phyloP scores from a whole-genome alignment of 1,284 basidiomycete genomes.

The Cryptococcus jaspeensis region DNA sequence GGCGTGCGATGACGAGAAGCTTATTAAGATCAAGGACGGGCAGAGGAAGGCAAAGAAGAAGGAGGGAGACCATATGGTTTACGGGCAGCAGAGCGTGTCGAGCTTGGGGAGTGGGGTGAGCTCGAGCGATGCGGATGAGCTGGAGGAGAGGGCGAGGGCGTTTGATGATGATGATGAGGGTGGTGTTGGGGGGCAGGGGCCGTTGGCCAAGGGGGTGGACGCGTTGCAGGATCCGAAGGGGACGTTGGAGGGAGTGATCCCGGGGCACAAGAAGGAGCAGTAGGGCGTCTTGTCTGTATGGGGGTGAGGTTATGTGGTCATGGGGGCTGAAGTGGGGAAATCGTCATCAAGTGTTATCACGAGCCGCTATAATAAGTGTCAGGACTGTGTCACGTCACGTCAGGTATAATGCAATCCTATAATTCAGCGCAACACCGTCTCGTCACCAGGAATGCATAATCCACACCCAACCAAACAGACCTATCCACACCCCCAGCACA shows the following conservation, averaged over 20 bases:
- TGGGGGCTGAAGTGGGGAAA: too few species aligned
- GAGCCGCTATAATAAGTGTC: too few species aligned
- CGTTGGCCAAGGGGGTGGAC: conserved; percentile 17
- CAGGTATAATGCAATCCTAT: too few species aligned
- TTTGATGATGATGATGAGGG: conserved; percentile 6
- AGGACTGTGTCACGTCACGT: too few species aligned
- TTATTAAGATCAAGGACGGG: conserved; percentile 42
- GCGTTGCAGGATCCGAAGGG: conserved; percentile 21
- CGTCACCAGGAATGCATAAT: too few species aligned
- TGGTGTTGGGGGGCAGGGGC: conserved; percentile 1
- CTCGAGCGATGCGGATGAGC: conserved; percentile 32
- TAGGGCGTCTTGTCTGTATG: conserved; percentile 6
- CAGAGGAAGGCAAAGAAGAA: conserved; percentile 35
- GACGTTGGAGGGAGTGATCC: conserved; percentile 10
- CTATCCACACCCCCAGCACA: too few species aligned
- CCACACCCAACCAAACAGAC: too few species aligned
- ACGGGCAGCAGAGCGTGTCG: conserved; percentile 27
- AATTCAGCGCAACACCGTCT: too few species aligned
- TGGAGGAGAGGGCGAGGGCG: conserved; percentile 24
- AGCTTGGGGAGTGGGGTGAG: conserved; percentile 24
- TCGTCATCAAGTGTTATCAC: too few species aligned
- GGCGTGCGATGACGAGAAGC: conserved; percentile 60
- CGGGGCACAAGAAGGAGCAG: conserved; percentile 9
- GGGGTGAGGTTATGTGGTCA: neutral
- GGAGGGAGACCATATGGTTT: conserved; percentile 34